Base-by-base conservation (phyloP, 75 land plant species). In the Pinus taeda region DNA sequence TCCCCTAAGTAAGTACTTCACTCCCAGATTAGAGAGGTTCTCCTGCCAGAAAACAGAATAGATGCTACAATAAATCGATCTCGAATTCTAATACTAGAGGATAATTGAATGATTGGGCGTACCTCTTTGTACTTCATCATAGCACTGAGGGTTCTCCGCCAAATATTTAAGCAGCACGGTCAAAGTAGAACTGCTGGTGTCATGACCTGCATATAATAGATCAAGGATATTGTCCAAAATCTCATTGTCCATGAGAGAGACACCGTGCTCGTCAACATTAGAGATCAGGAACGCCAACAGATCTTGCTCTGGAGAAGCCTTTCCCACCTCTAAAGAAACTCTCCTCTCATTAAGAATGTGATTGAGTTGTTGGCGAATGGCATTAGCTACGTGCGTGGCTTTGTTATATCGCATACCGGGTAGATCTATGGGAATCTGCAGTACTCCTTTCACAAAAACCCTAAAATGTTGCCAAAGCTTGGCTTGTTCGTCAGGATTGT, bases 101-200 rank as follows among this genome's bases (percentile, higher is more conserved):
- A 89, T 85, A 88, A 26, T 83, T 81, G 73, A 77, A 39, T 55
- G 85, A 88, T 33, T 81, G 29, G 57, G 85, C 79, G 17, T 55
- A 78, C 80, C 74, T 73, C 33, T 57, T 60, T 13, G 57, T 14
- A 78, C 75, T 53, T 56, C 42, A 15, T 78, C 75, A 7, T 55
- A 55, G 22, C 49, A 39, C 11, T 26, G 42, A 6, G 82, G 79
- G 77, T 76, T 64, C 6, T 15, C 22, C 2, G 82, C 73, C 13
- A 80, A 57, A n/a, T 30, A 61, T 29, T 77, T 80, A 30, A 37
- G 65, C 42, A 42, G 20, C 72, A 60, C 15, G 20, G 80, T 56
- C 2, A 78, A 21, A 17, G 80, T 57, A 30, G 15, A 24, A 29
- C 56, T 62, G 56, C 53, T 75, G 3, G 82, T 80, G 8, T 80